Evolutionary conservation across 345 rosid genomes (phyloP), one percentile per base, ranked within the genome.

Genomic region (Rubroshorea leprosula): DNA sequence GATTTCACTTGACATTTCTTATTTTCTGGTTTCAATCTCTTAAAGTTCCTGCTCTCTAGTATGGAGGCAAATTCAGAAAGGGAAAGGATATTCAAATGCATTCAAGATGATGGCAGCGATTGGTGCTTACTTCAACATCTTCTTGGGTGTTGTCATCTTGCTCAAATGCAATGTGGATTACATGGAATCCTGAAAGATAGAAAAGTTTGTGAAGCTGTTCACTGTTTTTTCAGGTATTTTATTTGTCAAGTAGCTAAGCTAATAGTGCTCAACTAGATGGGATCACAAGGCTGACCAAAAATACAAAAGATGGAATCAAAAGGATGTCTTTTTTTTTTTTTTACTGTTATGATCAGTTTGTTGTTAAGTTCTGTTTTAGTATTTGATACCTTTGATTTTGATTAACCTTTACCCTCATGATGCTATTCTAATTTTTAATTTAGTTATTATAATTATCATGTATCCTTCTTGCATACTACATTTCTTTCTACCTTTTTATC

Each of bases 71-170:
- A 78, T 75, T 73, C 74, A 52, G 78, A 62, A 64, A 76, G 79
- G 72, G 91, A 93, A 66, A 85, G 80, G 67, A 76, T 60, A 63
- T 89, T 76, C 72, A 77, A 74, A 75, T 79, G 83, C 60, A 69
- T 87, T 56, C 97, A 87, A 80, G 87, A 80, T 64, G 49, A 56
- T 58, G 75, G 73, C 39, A 87, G 89, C 64, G 81, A 84, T 63
- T 93, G 97, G 99, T 85, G 85, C 57, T 61, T 85, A 25, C 87
- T 85, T 70, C 96, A 93, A 66, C 97, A 93, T 82, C 91, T 89
- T 62, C 71, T 83, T 59, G 99, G 97, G 66, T 87, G 87, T 65
- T 87, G 96, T 83, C 72, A 84, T 72, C 91, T 93, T 63, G 85
- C 81, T 63, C 94, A 93, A 76, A 85, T 87, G 29, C 84, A 74